phyloP scores from a whole-genome alignment of 2,329 filamentous ascomycete genomes.

The Pseudogymnoascus sp. region DNA sequence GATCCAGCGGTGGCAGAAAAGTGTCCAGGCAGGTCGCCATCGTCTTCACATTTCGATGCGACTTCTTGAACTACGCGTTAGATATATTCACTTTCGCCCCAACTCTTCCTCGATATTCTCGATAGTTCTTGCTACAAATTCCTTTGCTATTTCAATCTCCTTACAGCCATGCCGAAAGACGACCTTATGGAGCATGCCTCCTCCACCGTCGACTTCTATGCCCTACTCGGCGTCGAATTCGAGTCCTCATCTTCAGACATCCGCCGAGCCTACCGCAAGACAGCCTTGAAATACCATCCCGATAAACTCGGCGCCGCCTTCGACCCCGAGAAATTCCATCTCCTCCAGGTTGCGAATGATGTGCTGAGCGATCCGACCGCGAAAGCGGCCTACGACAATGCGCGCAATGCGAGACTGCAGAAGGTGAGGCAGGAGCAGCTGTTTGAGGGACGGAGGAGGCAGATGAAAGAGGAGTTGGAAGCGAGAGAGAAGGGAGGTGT shows the following conservation, averaged over 20 bases:
- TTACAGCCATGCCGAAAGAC: conserved; percentile 27
- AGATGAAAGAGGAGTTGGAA: conserved; percentile 83
- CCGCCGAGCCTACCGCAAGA: conserved; percentile 66
- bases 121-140: neutral
- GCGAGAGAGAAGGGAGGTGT: conserved; percentile 56
- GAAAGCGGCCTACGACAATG: conserved; percentile 71
- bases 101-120: neutral
- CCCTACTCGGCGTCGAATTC: conserved; percentile 14
- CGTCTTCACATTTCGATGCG: neutral
- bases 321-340: conserved; percentile 77
- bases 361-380: conserved; percentile 66
- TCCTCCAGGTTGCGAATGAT: conserved; percentile 79
- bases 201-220: conserved; percentile 30
- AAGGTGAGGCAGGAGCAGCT: conserved; percentile 65
- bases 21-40: conserved; percentile 7
- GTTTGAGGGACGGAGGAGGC: conserved; percentile 65
- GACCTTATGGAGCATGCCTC: conserved; percentile 30
- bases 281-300: conserved; percentile 85
- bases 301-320: conserved; percentile 76
- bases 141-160: neutral
- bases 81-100: neutral
- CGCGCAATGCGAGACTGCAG: conserved; percentile 63
- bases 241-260: conserved; percentile 15
- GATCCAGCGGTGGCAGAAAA: conserved; percentile 6
- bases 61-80: conserved; percentile 4